Evolutionary conservation across 345 rosid genomes (phyloP), one percentile per base, ranked within the genome.

Genomic region (Salix exigua): DNA sequence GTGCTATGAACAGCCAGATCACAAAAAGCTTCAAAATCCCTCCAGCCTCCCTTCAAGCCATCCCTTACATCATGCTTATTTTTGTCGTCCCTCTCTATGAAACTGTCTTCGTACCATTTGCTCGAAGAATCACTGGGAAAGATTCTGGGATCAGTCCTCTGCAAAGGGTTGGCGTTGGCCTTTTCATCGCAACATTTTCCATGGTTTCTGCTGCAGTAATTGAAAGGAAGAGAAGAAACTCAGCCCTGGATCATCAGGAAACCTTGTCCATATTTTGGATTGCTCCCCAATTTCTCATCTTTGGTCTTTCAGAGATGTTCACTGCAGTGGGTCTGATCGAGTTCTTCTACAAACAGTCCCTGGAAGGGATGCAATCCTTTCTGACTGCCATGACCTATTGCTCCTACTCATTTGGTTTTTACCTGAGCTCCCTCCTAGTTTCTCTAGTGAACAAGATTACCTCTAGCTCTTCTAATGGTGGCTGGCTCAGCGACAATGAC

Each of bases 341-440:
- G 78, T 89, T 92, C 80, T 92, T 92, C 81, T 92, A 92, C 83
- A 87, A 83, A 73, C 93, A 92, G 76, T 86, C 92, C 1, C 79
- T 85, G 1, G 85, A 77, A 50, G 89, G 91, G 60, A 92, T 90
- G 95, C 87, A 82, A n/a, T 86, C 88, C 0, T 89, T 92, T 68
- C 76, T 87, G 12, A 92, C 91, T 0, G 92, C 95, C 67, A 78
- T 88, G 84, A 88, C 97, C 5, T 87, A 88, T 70, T 88, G 91
- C 78, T 92, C 92, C 0, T 81, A 83, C 77, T 89, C 95, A 2
- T 90, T 92, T 65, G 92, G 95, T 19, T 89, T 89, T 79, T 90
- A 88, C 70, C 71, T 88, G 9, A 90, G 97, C 83, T 81, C 95
- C 28, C 72, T 90, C 65, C 79, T 92, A 8, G 93, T 92, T 37